Conservation (phyloP, 2,329 filamentous ascomycete genomes). For the Coniochaeta sp. region DNA sequence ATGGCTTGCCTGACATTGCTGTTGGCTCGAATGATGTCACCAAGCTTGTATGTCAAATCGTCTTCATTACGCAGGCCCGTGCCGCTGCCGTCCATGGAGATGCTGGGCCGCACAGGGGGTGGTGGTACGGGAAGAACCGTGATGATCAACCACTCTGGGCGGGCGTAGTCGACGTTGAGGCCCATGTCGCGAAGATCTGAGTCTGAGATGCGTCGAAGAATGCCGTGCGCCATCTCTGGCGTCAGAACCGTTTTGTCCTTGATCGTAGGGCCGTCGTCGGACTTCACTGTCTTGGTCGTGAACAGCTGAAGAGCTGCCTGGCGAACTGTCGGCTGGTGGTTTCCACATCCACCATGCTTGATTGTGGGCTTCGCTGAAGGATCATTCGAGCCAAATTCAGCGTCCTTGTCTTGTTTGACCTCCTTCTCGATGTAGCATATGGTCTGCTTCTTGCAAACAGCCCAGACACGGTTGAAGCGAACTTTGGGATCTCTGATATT, state of each 20-base stretch:
- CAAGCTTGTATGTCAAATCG: constrained; percentile 98
- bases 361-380: not conserved
- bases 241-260: constrained; percentile 78
- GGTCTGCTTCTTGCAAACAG: constrained; percentile 81
- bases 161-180: constrained; percentile 87
- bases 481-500: constrained; percentile 85
- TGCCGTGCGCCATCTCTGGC: constrained; percentile 74
- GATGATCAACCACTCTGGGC: constrained; percentile 97
- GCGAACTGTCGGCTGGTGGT: constrained; percentile 79
- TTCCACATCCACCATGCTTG: constrained; percentile 91
- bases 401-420: constrained; percentile 54
- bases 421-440: constrained; percentile 74
- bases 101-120: constrained; percentile 90
- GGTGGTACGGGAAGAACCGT: constrained; percentile 93
- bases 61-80: constrained; percentile 93
- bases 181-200: constrained; percentile 81
- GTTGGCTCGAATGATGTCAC: constrained; percentile 97
- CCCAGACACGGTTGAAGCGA: constrained; percentile 89
- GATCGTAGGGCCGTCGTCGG: constrained; percentile 65
- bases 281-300: constrained; percentile 67
- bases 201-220: constrained; percentile 79
- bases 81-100: constrained; percentile 91
- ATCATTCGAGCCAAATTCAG: constrained; percentile 51
- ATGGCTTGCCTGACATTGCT: constrained; percentile 88
- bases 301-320: constrained; percentile 80